Base-by-base conservation (phyloP, 768 basidiomycete genomes). In the Sporobolomyces roseus region DNA sequence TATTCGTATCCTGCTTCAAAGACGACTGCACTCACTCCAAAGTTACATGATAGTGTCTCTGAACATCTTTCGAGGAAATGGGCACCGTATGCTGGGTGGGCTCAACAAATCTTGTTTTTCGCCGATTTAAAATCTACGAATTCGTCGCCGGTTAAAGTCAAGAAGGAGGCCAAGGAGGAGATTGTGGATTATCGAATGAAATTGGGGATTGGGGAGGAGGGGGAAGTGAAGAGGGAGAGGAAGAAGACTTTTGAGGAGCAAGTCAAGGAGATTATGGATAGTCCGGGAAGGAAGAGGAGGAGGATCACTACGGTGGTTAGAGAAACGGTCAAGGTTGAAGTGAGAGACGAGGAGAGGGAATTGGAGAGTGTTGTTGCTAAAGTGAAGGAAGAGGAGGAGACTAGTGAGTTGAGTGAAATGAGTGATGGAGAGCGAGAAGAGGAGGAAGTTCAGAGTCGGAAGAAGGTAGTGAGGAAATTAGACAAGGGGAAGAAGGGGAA, bases 1-100 rank as follows among this genome's bases (percentile, higher is more conserved):
- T 78, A 78, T 60, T 36, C 46, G 12, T 76, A 75, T 60, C 70
- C 66, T 29, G n/a, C 66, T 13, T 55, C 73, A 51, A 79, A 79
- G 14, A 88, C 88, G 75, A 76, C 81, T 4, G 80, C 73, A 23
- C 88, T 93, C 86, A 87, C 86, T 0, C 86, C 89, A 0, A 87
- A 84, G 70, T 76, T 93, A 23, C 92, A 93, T 75, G 85, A 87
- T 13, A 84, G 86, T 65, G 83, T 94, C 30, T 86, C 83, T 69
- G 74, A 78, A 13, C 87, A 83, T 74, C 80, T 94, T 8, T 77
- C 82, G 2, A 74, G 78, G 0, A 82, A 86, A 0, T 96, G 93
- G 93, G 91, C 90, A 13, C 82, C 85, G 2, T 86, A 88, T 75
- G 91, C 91, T 7, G 92, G 93, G 23, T 94, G 92, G 92, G 88